Evolutionary conservation across 2,329 filamentous ascomycete genomes (phyloP).

Genomic region (Hypocrella siamensis): DNA sequence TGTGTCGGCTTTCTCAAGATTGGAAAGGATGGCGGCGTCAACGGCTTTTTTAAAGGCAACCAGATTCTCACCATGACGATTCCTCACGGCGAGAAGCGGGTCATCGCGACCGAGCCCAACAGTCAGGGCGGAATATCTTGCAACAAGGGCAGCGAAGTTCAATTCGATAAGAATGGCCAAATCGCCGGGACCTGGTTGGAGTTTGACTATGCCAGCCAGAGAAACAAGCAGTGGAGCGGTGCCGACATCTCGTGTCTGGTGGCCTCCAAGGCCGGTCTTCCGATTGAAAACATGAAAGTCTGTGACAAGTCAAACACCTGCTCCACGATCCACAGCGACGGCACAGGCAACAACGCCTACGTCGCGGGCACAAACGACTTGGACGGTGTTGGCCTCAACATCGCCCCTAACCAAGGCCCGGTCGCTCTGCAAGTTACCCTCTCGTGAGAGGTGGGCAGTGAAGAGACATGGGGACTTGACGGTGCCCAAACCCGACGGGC

Average conservation of each 20-base stretch:
- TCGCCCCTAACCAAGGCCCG: slow-evolving; percentile 12
- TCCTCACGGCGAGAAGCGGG: slow-evolving; percentile 17
- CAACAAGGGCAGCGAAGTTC: slow-evolving; percentile 13
- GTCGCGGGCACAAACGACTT: slow-evolving; percentile 17
- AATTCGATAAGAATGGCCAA: slow-evolving; percentile 22
- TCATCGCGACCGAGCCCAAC: slow-evolving; percentile 28
- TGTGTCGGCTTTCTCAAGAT: slow-evolving; percentile 39
- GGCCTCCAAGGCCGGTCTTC: slow-evolving; percentile 15
- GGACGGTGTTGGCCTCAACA: slow-evolving; percentile 26
- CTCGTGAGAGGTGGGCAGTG: too few relatives aligned
- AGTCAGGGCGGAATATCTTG: slow-evolving; percentile 33
- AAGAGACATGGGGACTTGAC: too few relatives aligned
- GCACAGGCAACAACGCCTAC: slow-evolving; percentile 22
- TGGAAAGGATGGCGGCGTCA: slow-evolving; percentile 23
- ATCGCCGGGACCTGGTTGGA: slow-evolving; percentile 32
- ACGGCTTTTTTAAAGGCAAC: slow-evolving; percentile 32
- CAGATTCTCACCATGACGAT: slow-evolving; percentile 26
- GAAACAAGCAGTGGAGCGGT: slow-evolving; percentile 33
- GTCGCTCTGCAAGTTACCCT: slow-evolving; percentile 16
- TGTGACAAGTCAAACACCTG: slow-evolving; percentile 20
- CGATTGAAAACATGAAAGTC: slow-evolving; percentile 21
- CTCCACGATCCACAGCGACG: slow-evolving; percentile 22
- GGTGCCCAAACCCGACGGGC: too few relatives aligned
- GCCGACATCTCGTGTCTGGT: slow-evolving; percentile 35
- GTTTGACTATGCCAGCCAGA: slow-evolving; percentile 28